Evolutionary conservation across 1,284 basidiomycete genomes (phyloP).

Genomic region (Fomitiporia mediterranea): DNA sequence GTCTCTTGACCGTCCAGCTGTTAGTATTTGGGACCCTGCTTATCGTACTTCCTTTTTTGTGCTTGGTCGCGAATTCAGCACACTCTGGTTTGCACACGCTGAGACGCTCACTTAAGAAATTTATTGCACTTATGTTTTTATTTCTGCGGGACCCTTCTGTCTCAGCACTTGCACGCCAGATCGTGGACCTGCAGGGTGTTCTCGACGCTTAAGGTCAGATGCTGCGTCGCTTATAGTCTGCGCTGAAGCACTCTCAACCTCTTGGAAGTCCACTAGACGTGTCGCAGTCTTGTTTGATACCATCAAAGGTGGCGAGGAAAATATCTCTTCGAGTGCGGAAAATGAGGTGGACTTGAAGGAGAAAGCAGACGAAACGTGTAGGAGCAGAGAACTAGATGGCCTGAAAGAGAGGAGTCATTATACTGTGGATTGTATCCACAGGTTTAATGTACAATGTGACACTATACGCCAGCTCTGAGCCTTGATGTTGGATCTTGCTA

Average conservation of each 20-base stretch:
- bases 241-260: background rate
- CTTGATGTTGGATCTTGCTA: no score
- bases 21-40: constrained; percentile 81
- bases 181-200: constrained; percentile 7
- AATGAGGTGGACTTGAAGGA: background rate
- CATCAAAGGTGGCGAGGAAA: background rate
- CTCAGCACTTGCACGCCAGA: constrained; percentile 1
- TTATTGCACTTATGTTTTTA: background rate
- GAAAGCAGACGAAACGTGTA: no score
- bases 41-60: constrained; percentile 89
- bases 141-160: background rate
- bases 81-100: constrained; percentile 66
- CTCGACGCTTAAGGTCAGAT: constrained; percentile 10
- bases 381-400: no score
- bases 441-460: no score
- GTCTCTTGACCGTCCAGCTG: constrained; percentile 77
- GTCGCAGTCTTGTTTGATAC: background rate
- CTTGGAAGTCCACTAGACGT: background rate
- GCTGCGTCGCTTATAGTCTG: background rate
- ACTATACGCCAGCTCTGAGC: no score
- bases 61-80: constrained; percentile 82
- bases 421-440: no score
- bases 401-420: no score
- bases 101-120: background rate
- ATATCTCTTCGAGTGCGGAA: background rate